Conservation (phyloP, 1,139 yeast genomes). For the Pichia sp. region DNA sequence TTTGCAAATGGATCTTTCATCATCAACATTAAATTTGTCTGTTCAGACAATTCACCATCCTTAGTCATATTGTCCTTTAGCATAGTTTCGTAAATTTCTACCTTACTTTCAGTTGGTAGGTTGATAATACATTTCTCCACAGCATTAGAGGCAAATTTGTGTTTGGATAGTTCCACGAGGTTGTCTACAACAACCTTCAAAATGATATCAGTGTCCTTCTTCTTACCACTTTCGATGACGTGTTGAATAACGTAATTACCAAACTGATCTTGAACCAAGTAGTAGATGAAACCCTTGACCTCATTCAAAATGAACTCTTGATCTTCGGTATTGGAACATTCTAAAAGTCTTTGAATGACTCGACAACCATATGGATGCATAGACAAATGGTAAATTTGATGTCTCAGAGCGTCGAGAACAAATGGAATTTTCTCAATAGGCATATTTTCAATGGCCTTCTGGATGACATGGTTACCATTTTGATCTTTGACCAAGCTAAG, state of each 20-base stretch:
- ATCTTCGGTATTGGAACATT: slow-evolving; percentile 56
- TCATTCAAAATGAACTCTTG: slow-evolving; percentile 61
- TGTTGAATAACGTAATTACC: slow-evolving; percentile 98
- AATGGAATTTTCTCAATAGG: slow-evolving; percentile 69
- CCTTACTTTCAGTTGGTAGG: slow-evolving; percentile 60
- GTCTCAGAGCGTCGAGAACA: slow-evolving; percentile 64
- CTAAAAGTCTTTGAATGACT: slow-evolving; percentile 87
- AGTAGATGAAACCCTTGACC: slow-evolving; percentile 64
- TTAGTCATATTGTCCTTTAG: slow-evolving; percentile 43
- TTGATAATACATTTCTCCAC: slow-evolving; percentile 86
- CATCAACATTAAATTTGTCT: slow-evolving; percentile 69
- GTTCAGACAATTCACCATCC: slow-evolving; percentile 44
- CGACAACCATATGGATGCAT: slow-evolving; percentile 98
- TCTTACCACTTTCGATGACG: slow-evolving; percentile 71
- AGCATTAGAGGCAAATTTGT: slow-evolving; percentile 96
- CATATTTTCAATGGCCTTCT: slow-evolving; percentile 84
- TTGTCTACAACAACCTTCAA: slow-evolving; percentile 37
- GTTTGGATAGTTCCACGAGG: slow-evolving; percentile 78
- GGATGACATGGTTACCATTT: slow-evolving; percentile 97
- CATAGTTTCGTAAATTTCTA: slow-evolving; percentile 54
- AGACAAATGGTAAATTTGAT: slow-evolving; percentile 80
- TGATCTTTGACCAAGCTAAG: slow-evolving; percentile 87
- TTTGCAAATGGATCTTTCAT: slow-evolving; percentile 98
- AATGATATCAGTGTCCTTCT: slow-evolving; percentile 39
- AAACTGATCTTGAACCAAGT: slow-evolving; percentile 88